Base-by-base conservation (phyloP, 495 filamentous ascomycete species). In the Hypoxylon subgilvum region DNA sequence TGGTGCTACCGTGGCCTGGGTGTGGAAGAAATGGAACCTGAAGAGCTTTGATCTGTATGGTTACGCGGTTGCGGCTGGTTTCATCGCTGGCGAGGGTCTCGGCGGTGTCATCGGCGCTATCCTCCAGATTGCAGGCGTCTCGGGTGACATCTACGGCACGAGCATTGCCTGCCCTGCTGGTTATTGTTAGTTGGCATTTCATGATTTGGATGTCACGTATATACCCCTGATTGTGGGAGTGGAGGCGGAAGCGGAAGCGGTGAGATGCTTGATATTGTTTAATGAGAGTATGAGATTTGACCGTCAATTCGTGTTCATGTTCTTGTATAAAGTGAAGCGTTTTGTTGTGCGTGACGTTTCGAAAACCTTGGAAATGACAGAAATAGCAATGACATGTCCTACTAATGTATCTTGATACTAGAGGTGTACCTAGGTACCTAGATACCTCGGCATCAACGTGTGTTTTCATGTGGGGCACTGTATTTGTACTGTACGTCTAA, bases 61-160 rank as follows among this genome's bases (percentile, higher is more conserved):
- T n/a, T 88, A 86, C 61, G 83, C 84, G 6, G 74, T 88, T 36
- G 86, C 86, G 17, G 86, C 86, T 10, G 86, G 85, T 18, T 74
- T 86, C 60, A 87, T 88, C 69, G 85, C 86, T 3, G 86, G 86
- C 14, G 86, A 88, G 68, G 86, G 86, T 28, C 73, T 87, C 16
- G 85, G 84, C 22, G 83, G 84, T 39, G 83, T 86, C n/a, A 63
- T 86, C 14, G 80, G 80, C 46, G 84, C 84, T 0, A 49, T 78
- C 10, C 72, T 85, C 28, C 79, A 85, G 60, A 74, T 87, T 34
- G 74, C 66, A 1, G 76, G 77, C 5, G 76, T 83, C 6, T 74
- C 76, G 1, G 80, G 82, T 21, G 57, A 65, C 10, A 30, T 64
- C 2, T 71, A 81, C 31, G 83, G 82, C 34, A 72, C 76, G 10